phyloP scores from a whole-genome alignment of 2,329 filamentous ascomycete genomes.

The Paecilomyces dactylethromorphus region DNA sequence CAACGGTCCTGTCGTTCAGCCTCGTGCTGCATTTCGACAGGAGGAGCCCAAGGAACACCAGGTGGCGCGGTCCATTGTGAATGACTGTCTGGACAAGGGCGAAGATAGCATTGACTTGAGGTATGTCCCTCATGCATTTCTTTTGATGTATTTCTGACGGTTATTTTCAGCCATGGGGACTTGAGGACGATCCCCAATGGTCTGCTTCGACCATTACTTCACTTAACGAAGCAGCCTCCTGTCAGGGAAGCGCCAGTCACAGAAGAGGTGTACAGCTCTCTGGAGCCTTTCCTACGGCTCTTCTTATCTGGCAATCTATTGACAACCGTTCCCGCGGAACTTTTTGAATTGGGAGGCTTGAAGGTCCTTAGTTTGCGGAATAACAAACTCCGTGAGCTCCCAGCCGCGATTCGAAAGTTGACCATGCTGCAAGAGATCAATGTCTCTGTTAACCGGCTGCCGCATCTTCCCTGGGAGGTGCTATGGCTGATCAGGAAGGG shows the following conservation, averaged over 20 bases:
- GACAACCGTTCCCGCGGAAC: constrained; percentile 26
- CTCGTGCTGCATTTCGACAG: constrained; percentile 10
- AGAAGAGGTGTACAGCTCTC: constrained; percentile 30
- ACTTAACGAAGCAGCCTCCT: constrained; percentile 34
- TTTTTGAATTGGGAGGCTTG: constrained; percentile 36
- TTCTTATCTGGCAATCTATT: constrained; percentile 40
- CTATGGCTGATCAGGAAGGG: constrained; percentile 32
- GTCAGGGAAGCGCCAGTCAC: constrained; percentile 25
- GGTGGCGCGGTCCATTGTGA: constrained; percentile 29
- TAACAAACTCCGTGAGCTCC: constrained; percentile 38
- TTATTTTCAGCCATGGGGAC: constrained; percentile 21
- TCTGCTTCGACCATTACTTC: constrained; percentile 30
- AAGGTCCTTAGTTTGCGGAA: constrained; percentile 40
- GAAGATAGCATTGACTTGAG: constrained; percentile 40
- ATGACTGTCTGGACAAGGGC: constrained; percentile 37
- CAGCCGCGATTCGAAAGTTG: constrained; percentile 34
- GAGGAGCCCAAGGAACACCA: constrained; percentile 30
- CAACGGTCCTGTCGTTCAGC: constrained; percentile 5
- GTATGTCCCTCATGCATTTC: constrained; percentile 20
- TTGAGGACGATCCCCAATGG: constrained; percentile 23
- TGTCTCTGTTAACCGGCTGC: constrained; percentile 37
- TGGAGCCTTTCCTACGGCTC: constrained; percentile 36
- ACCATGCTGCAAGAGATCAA: constrained; percentile 39
- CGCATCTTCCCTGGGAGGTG: constrained; percentile 40
- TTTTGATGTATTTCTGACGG: not conserved